phyloP scores from a whole-genome alignment of 148 eudicot species.

The Chenopodium quinoa region DNA sequence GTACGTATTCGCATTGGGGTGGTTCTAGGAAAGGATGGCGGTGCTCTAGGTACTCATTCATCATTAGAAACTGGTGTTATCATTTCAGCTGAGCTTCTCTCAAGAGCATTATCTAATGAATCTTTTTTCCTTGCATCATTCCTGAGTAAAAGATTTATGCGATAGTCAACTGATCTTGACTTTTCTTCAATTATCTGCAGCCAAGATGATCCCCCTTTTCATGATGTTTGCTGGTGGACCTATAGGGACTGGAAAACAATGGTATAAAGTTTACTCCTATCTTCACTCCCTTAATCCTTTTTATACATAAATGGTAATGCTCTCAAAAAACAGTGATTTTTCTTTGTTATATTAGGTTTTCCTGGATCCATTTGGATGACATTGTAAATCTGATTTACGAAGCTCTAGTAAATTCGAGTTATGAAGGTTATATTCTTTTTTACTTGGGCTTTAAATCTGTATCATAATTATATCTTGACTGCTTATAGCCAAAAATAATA shows the following conservation, averaged over 20 bases:
- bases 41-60: constrained; percentile 71
- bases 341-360: constrained; percentile 59
- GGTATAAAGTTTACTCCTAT: constrained; percentile 41
- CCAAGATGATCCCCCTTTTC: constrained; percentile 97
- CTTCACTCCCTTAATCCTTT: neutral
- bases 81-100: neutral
- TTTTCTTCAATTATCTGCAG: constrained; percentile 40
- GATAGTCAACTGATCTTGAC: constrained; percentile 1
- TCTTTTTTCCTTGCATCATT: neutral
- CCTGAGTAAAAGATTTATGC: neutral
- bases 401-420: constrained; percentile 77
- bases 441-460: neutral
- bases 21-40: constrained; percentile 98
- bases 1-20: constrained; percentile 86
- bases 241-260: constrained; percentile 92
- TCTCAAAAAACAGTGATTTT: neutral
- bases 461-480: no score
- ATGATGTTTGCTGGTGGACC: constrained; percentile 99
- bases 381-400: constrained; percentile 83
- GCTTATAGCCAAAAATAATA: no score
- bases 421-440: constrained; percentile 49
- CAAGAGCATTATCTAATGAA: neutral
- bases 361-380: constrained; percentile 99
- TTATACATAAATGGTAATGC: neutral
- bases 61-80: neutral